Percentiles rank a stretch among this genome's conserved stretches.
phyloP scores from a whole-genome alignment of 208 protist species.

The Trypanosoma lewisi region DNA sequence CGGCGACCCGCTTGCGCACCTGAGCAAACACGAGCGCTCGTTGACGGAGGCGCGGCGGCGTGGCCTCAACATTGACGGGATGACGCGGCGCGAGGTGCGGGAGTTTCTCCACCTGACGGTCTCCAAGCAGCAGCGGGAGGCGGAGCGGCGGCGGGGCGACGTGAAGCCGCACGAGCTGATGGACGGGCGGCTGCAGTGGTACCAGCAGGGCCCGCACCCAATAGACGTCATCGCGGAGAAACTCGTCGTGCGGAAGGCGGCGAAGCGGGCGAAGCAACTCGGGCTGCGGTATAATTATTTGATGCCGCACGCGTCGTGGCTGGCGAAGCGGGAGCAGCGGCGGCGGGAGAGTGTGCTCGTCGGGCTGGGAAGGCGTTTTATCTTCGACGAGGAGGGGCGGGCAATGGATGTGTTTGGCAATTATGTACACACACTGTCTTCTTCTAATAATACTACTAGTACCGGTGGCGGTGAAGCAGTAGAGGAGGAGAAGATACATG shows the following conservation, averaged over 20 bases:
- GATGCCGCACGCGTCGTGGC: slow-evolving; percentile 82
- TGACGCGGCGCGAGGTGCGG: slow-evolving; percentile 80
- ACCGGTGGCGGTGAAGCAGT: background rate
- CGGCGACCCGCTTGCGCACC: slow-evolving; percentile 34
- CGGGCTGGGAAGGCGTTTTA: slow-evolving; percentile 59
- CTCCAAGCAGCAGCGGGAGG: slow-evolving; percentile 58
- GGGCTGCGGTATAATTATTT: slow-evolving; percentile 86
- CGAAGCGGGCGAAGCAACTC: slow-evolving; percentile 78
- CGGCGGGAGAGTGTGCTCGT: slow-evolving; percentile 68
- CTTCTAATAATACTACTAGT: background rate
- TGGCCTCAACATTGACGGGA: slow-evolving; percentile 75
- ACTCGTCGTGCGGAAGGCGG: slow-evolving; percentile 73
- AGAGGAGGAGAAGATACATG: background rate
- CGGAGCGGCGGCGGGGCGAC: slow-evolving; percentile 34
- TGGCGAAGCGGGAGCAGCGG: slow-evolving; percentile 63
- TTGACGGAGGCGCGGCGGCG: slow-evolving; percentile 57
- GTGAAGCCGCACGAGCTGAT: slow-evolving; percentile 83
- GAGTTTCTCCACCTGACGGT: slow-evolving; percentile 72
- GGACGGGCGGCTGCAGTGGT: slow-evolving; percentile 83
- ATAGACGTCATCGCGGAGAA: slow-evolving; percentile 86
- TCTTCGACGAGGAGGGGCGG: slow-evolving; percentile 61
- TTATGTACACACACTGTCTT: slow-evolving; percentile 28
- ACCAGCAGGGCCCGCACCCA: slow-evolving; percentile 85
- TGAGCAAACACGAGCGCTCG: slow-evolving; percentile 77
- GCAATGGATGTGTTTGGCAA: slow-evolving; percentile 52